A percentile compares a stretch with the other conserved stretches of the same genome.
phyloP scores from a whole-genome alignment of 2,329 filamentous ascomycete species.

The Talaromyces pinophilus region DNA sequence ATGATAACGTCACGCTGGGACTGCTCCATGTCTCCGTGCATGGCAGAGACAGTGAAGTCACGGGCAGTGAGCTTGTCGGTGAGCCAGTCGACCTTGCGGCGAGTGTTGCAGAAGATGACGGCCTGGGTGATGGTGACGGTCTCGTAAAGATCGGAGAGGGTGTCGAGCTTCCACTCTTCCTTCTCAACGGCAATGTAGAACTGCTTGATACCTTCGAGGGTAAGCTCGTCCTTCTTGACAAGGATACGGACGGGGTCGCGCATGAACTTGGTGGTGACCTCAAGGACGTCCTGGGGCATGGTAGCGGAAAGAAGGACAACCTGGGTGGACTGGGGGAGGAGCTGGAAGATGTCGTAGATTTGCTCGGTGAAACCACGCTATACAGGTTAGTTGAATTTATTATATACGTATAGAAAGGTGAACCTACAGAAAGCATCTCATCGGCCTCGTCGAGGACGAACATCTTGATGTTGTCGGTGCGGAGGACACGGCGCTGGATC shows the following conservation, averaged over 20 bases:
- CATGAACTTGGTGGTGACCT: conserved; percentile 99
- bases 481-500: conserved; percentile 97
- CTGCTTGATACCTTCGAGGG: conserved; percentile 99
- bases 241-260: conserved; percentile 97
- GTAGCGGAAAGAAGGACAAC: conserved; percentile 97
- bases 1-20: conserved; percentile 97
- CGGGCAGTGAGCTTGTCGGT: conserved; percentile 98
- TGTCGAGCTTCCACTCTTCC: conserved; percentile 99
- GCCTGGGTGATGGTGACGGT: conserved; percentile 99
- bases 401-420: conserved; percentile 9
- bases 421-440: conserved; percentile 73
- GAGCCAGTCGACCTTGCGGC: conserved; percentile 99
- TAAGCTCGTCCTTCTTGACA: conserved; percentile 99
- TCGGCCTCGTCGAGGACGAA: conserved; percentile 99
- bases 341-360: conserved; percentile 99
- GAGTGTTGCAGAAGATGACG: conserved; percentile 99
- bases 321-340: conserved; percentile 96
- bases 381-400: conserved; percentile 12
- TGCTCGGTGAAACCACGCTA: conserved; percentile 98
- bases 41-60: conserved; percentile 99
- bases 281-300: conserved; percentile 97
- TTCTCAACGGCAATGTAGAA: conserved; percentile 99
- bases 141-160: conserved; percentile 97
- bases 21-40: conserved; percentile 99
- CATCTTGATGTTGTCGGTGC: conserved; percentile 99